A percentile compares a stretch with the other conserved stretches of the same genome.
phyloP scores from a whole-genome alignment of 176 grass and related monocot genomes.

The Oryza coarctata region DNA sequence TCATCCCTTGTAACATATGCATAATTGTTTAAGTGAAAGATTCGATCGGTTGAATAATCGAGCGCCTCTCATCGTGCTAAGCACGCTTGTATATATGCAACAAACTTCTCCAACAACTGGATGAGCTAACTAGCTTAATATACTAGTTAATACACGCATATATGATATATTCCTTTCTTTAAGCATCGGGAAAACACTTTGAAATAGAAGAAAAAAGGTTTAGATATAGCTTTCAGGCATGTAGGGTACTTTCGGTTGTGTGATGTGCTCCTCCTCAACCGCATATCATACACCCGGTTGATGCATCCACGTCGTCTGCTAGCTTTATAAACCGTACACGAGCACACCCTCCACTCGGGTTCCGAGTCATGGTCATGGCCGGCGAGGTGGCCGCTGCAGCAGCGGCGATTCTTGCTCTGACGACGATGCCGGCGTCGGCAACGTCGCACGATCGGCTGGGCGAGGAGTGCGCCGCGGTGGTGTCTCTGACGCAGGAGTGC shows the following conservation, averaged over 20 bases:
- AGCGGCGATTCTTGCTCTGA: slow-evolving; percentile 10
- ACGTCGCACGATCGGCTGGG: not conserved
- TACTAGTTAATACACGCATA: slow-evolving; percentile 6
- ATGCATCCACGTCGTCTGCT: slow-evolving; percentile 33
- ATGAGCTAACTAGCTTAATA: slow-evolving; percentile 6
- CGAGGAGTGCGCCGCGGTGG: not conserved
- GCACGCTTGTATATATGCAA: not conserved
- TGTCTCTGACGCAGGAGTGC: not conserved
- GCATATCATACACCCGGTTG: not conserved
- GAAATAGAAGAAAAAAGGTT: not conserved
- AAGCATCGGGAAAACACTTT: not conserved
- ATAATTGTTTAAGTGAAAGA: not conserved
- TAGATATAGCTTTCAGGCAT: slow-evolving; percentile 30
- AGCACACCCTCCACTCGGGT: not conserved
- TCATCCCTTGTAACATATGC: not conserved
- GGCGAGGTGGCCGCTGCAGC: slow-evolving; percentile 22
- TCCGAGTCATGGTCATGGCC: not conserved
- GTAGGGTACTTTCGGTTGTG: slow-evolving; percentile 28
- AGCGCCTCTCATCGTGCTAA: slow-evolving; percentile 10
- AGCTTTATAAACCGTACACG: slow-evolving; percentile 19
- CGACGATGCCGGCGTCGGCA: not conserved
- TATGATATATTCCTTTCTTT: slow-evolving; percentile 28
- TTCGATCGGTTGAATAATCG: not conserved
- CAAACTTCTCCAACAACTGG: slow-evolving; percentile 22
- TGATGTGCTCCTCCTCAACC: slow-evolving; percentile 45